These are phyloP conservation scores for Candida easanensis DNA, from an alignment of 805 yeast genomes.

Conservation along the genomic window DNA sequence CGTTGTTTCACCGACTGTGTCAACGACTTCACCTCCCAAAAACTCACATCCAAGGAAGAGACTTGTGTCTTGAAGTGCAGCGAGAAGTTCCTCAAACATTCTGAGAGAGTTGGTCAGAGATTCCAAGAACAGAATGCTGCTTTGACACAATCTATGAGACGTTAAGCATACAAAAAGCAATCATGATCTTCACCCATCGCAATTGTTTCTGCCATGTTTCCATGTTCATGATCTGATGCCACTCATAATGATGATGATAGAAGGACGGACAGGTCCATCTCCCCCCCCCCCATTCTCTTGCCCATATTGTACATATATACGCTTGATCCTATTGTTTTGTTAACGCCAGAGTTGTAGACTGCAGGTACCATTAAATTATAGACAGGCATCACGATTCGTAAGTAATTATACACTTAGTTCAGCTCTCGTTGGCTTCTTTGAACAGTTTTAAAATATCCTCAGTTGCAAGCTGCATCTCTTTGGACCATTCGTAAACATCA, in stretches of 20 bases:
- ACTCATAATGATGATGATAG: slow-evolving; percentile 8
- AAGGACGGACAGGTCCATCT: slow-evolving; percentile 7
- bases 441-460: slow-evolving; percentile 55
- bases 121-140: slow-evolving; percentile 96
- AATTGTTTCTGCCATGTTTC: not conserved
- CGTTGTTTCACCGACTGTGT: slow-evolving; percentile 98
- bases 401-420: not conserved
- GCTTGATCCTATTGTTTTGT: not conserved
- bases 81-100: slow-evolving; percentile 95
- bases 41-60: slow-evolving; percentile 80
- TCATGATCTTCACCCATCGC: not conserved
- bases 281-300: not conserved
- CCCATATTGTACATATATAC: slow-evolving; percentile 4
- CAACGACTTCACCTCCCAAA: slow-evolving; percentile 93
- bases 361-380: not conserved
- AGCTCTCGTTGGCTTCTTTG: slow-evolving; percentile 45
- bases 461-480: slow-evolving; percentile 70
- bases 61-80: slow-evolving; percentile 88
- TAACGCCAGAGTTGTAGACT: not conserved
- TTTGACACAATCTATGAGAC: slow-evolving; percentile 67
- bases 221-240: not conserved
- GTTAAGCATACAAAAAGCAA: slow-evolving; percentile 9
- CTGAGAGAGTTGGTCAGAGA: slow-evolving; percentile 97
- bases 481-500: slow-evolving; percentile 58
- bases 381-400: not conserved